Evolutionary conservation across 345 rosid species (phyloP), one percentile per base, ranked within the genome.

Genomic region (Arabis hirsuta): DNA sequence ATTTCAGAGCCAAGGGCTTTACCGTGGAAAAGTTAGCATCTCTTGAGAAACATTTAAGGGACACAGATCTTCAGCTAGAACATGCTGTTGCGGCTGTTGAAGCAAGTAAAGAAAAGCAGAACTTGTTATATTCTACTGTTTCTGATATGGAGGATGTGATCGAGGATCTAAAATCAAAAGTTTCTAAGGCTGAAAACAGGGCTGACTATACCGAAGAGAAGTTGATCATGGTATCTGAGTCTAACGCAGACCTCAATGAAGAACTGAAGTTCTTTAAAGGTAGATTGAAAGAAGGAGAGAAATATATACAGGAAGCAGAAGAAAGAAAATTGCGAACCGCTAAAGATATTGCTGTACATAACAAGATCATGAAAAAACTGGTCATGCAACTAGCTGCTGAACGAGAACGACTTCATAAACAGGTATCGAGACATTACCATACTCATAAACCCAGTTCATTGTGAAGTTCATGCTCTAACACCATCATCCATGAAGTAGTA

Each of bases 371-470:
- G 74, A 83, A 84, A n/a, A 88, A 90, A 76, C 72, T 91, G 70
- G 82, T 95, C 63, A 78, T 88, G 87, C 93, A 81, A 72, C 73
- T 95, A 43, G 87, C 90, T 52, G 43, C 82, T 19, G 97, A 91
- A 84, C 86, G 97, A 80, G 97, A 91, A 72, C 93, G 90, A 26
- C 93, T 95, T 67, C 85, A 82, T 73, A 87, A 83, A 79, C 93
- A 91, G 99, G 99, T 90, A 59, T 70, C 27, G 38, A 54, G 36
- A 71, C 48, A 34, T 9, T 61, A 26, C 9, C 13, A 46, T 46
- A n/a, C 29, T 26, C 41, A 7, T 27, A 41, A 48, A 39, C 16
- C 38, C 75, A 58, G 20, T 26, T 22, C 16, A 0, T 3, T 31
- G 36, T 55, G 20, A 60, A 31, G 16, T 16, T 59, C 55, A 57